Conservation (phyloP, 768 basidiomycete species). For the Lyophyllum shimeji region DNA sequence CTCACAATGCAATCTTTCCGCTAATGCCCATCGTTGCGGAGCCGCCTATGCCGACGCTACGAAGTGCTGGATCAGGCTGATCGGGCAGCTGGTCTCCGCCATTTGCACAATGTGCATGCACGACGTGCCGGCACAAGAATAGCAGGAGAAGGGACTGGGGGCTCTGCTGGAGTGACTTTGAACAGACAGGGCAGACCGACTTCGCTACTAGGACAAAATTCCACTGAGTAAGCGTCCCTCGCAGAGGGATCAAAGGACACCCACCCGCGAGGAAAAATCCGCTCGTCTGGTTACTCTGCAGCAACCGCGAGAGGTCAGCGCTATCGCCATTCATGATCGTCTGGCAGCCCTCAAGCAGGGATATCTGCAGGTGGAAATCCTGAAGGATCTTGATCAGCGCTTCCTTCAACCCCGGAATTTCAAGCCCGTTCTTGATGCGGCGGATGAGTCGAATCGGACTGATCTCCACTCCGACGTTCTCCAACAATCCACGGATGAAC, state of each 20-base stretch:
- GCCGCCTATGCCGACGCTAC: slow-evolving; percentile 41
- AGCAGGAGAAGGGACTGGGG: slow-evolving; percentile 65
- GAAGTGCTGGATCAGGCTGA: slow-evolving; percentile 54
- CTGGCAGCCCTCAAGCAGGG: slow-evolving; percentile 90
- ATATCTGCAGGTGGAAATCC: slow-evolving; percentile 93
- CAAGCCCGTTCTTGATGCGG: slow-evolving; percentile 92
- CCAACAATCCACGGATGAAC: slow-evolving; percentile 92
- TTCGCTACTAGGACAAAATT: slow-evolving; percentile 44
- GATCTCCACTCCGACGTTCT: slow-evolving; percentile 96
- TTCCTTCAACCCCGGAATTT: slow-evolving; percentile 93
- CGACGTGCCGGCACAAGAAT: slow-evolving; percentile 87
- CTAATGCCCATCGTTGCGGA: slow-evolving; percentile 46
- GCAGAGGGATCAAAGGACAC: slow-evolving; percentile 21
- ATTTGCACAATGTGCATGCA: slow-evolving; percentile 78
- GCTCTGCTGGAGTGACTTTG: slow-evolving; percentile 52
- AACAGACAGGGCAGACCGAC: slow-evolving; percentile 67
- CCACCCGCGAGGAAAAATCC: slow-evolving; percentile 78
- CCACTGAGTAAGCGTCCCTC: neutral
- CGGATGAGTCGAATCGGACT: slow-evolving; percentile 93
- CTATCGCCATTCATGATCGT: slow-evolving; percentile 85
- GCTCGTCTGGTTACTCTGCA: slow-evolving; percentile 75
- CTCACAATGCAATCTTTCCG: slow-evolving; percentile 81
- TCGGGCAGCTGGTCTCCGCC: slow-evolving; percentile 62
- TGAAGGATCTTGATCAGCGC: slow-evolving; percentile 96
- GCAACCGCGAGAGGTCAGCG: slow-evolving; percentile 59